Evolutionary conservation across 805 yeast genomes (phyloP), one percentile per base, ranked within the genome.

Genomic region (Ogataea kodamae): DNA sequence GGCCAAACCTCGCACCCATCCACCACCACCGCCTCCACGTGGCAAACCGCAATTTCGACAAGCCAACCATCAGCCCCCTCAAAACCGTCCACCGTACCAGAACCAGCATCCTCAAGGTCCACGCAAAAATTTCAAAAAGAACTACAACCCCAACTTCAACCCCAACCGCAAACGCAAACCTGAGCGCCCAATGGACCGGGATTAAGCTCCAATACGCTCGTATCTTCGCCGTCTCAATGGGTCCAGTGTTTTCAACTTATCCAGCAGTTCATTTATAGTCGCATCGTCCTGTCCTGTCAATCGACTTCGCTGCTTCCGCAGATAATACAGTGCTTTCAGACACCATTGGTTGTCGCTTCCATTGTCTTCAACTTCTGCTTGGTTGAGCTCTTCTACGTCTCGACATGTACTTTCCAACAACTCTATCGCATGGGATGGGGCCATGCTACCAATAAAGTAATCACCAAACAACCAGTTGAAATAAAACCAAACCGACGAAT

Each of bases 401-500:
- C 49, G 40, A 6, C 76, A 55, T 30, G 83, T 76, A 1, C 58
- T 52, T 1, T 59, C 40, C 8, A 84, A 52, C 2, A 82, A 47
- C 0, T 50, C 50, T 1, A 47, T 18, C 5, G 45, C 30, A 13
- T 64, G 59, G 1, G 53, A 59, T n/a, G 14, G 37, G 12, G 47
- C 26, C 23, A 63, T 33, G 1, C 56, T 50, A 5, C 54, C 50
- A 21, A 74, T 62, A 20, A 72, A 59, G 9, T 55, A 56, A 22
- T 69, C 69, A 5, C 70, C 64, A 6, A 75, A 52, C 14, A 90
- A 64, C 97, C 97, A 92, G 32, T 78, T 73, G 39, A 86, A 68
- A 54, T 89, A 92, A 2, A 83, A 68, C 97, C 97, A 92, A 0
- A 86, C 82, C 0, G 96, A 84, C 26, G 94, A 89, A 53, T 92